A percentile compares a stretch with the other conserved stretches of the same genome.
Conservation (phyloP, 305 asterid species). For the Ruellia speciosa region DNA sequence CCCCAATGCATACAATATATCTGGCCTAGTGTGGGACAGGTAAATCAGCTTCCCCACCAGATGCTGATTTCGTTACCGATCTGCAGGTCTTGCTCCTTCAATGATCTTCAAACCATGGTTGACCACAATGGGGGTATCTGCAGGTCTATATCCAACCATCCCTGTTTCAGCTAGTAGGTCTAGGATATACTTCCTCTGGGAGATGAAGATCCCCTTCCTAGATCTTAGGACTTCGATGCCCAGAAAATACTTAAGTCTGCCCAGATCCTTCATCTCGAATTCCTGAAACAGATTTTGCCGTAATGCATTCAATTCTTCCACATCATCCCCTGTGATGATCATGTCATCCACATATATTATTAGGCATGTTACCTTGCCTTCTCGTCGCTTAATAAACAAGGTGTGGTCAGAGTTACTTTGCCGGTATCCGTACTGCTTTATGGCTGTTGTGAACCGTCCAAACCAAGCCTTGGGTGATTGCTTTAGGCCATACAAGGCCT, state of each 20-base stretch:
- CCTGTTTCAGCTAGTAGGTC: not conserved
- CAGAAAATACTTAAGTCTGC: not conserved
- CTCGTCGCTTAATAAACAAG: no score
- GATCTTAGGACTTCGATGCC: conserved; percentile 3
- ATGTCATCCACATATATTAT: not conserved
- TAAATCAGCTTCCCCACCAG: conserved; percentile 5
- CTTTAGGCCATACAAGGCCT: not conserved
- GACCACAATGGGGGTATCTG: not conserved
- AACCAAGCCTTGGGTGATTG: not conserved
- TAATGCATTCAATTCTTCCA: not conserved
- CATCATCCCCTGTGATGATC: not conserved
- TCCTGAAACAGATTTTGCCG: not conserved
- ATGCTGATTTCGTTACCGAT: not conserved
- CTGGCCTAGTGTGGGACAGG: conserved; percentile 4
- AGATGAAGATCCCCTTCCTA: not conserved
- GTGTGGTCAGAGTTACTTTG: not conserved
- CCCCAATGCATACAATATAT: not conserved
- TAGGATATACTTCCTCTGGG: not conserved
- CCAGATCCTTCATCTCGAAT: conserved; percentile 1
- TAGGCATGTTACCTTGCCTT: not conserved
- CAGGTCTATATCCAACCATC: not conserved
- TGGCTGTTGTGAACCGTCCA: not conserved
- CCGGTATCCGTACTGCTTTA: not conserved
- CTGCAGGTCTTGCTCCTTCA: not conserved
- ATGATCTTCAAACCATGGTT: not conserved